These are phyloP conservation scores for Pseudogymnoascus sp. DNA, from an alignment of 2,329 filamentous ascomycete species.

Conservation along the genomic window DNA sequence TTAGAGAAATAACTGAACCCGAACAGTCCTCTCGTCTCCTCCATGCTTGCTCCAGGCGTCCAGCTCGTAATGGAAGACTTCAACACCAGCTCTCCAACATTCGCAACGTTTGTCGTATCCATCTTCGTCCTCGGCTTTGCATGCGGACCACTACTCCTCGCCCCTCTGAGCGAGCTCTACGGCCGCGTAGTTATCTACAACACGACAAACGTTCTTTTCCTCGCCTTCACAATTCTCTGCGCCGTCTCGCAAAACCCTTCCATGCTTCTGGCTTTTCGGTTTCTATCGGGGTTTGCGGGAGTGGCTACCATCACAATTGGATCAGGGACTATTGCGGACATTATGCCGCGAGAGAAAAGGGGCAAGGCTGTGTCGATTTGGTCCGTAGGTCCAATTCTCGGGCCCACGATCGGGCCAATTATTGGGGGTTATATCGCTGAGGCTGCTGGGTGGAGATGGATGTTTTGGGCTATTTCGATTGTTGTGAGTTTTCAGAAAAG, in stretches of 20 bases:
- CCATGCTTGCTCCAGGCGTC: constrained; percentile 40
- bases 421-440: constrained; percentile 41
- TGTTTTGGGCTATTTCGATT: constrained; percentile 42
- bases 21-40: constrained; percentile 36
- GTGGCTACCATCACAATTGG: constrained; percentile 50
- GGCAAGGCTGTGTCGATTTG: constrained; percentile 47
- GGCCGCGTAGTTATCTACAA: constrained; percentile 39
- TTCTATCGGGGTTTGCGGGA: constrained; percentile 45
- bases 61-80: constrained; percentile 38
- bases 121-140: constrained; percentile 52
- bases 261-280: constrained; percentile 38
- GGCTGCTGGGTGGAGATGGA: constrained; percentile 43
- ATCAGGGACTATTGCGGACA: constrained; percentile 56
- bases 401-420: constrained; percentile 35
- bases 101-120: constrained; percentile 46
- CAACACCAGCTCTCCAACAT: constrained; percentile 26
- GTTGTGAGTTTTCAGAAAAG: constrained; percentile 18
- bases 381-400: constrained; percentile 33
- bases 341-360: constrained; percentile 48
- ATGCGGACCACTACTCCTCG: constrained; percentile 50
- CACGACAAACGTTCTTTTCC: constrained; percentile 39
- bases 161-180: constrained; percentile 52
- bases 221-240: constrained; percentile 54
- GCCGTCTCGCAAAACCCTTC: constrained; percentile 46
- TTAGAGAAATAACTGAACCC: constrained; percentile 1